Base-by-base conservation (phyloP, 2,329 filamentous ascomycete genomes). In the Aspergillus caelatus region DNA sequence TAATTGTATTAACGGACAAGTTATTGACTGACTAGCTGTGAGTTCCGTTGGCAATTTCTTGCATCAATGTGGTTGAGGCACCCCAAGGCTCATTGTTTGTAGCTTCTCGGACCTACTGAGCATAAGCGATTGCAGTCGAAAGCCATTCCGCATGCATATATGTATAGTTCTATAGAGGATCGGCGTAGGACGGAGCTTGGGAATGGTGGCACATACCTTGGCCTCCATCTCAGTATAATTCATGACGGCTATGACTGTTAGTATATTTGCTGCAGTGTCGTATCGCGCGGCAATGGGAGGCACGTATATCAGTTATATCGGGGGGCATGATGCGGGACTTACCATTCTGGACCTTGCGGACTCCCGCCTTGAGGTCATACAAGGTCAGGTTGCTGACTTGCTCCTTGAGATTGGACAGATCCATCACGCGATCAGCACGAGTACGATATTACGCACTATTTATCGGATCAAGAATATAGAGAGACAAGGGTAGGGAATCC, bases 81-180 rank as follows among this genome's bases (percentile, higher is more conserved):
- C 94, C 95, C 95, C 95, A 99, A 62, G 95, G 95, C 79, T 99
- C 95, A 79, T 98, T 98, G 82, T 99, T 99, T 43, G 95, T 99
- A 34, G 95, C 95, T 85, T 99, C 95, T 79, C 95, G 91, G 70
- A 98, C 93, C 91, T 95, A 71, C 67, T 32, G 60, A 58, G 62
- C 53, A 69, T 75, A 61, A 75, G 66, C 53, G 46, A 62, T 53
- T 32, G 32, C n/a, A 10, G 21, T 21, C 12, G 52, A 53, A 39
- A n/a, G n/a, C 36, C 48, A 21, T 48, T 48, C 26, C 12, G 56
- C 14, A 41, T 46, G 30, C 30, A 46, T 28, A 14, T 5, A 58
- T 54, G 39, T 50, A 46, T 36, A 39, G 39, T 32, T 32, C 23
- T 43, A 43, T 39, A 26, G 52, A 48, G 28, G 45, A 46, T 39